Evolutionary conservation across 2,329 filamentous ascomycete species (phyloP), one percentile per base, ranked within the genome.

Genomic region (Lasiodiplodia sp.): DNA sequence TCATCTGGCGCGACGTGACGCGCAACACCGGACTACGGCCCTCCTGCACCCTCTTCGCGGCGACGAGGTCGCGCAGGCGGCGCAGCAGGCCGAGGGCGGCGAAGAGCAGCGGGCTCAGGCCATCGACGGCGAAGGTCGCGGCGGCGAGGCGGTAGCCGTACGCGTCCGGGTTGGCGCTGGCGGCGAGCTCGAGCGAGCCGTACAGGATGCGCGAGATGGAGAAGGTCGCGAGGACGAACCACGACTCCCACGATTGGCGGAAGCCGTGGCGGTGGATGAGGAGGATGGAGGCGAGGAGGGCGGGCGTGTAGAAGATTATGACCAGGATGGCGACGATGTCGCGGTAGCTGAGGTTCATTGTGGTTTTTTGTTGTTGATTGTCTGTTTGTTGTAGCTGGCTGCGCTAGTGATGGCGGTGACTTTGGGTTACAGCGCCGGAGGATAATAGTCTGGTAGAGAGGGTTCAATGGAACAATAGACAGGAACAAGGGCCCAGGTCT

Each of bases 71-170:
- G n/a, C 47, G 47, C 49, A 55, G 34, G 12, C 63, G 63, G 18
- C 21, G 21, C 28, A 66, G 3, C 4, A 66, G 63, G 49, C 63
- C 63, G 6, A 55, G 14, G 2, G 25, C 18, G 0, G 14, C 7
- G 37, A 66, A 47, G 21, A 66, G 63, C 31, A 55, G 63, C 4
- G 63, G 63, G 21, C 34, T 44, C 2, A 66, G 34, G 21, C 31
- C 63, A 51, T 66, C 63, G 63, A 44, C 34, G 63, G 63, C 63
- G 23, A 66, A 16, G 21, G 63, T 66, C 1, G 63, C 63, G 51
- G 63, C 63, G 14, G 63, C 62, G 49, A 55, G 7, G 60, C 47
- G 60, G 14, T 52, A 34, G 40, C 38, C 58, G 38, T 14, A 11
- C 2, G 11, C 5, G 58, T 21, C 12, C 4, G 38, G 40, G 40